Percentiles rank a stretch among this genome's conserved stretches.
These are phyloP conservation scores for Phytopythium oedochilum DNA, from an alignment of 352 stramenopile genomes.

Conservation along the genomic window DNA sequence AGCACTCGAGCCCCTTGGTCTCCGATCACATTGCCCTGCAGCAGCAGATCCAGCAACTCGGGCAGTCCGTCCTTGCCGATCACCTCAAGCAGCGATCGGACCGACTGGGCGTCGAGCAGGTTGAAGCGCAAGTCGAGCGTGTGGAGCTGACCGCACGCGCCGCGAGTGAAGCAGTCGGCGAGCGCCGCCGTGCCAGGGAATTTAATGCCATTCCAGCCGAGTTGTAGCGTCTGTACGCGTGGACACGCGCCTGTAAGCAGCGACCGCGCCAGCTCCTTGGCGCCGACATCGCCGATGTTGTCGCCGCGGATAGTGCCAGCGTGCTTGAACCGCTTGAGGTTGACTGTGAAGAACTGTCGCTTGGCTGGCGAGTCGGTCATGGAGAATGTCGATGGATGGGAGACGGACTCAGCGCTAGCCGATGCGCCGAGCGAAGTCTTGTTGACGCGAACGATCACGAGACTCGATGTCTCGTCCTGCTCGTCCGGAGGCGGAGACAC, in stretches of 20 bases:
- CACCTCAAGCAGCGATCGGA: slow-evolving; percentile 30
- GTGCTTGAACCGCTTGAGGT: slow-evolving; percentile 74
- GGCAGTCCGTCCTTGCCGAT: slow-evolving; percentile 46
- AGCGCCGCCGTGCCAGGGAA: slow-evolving; percentile 44
- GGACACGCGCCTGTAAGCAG: slow-evolving; percentile 67
- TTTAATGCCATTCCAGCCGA: slow-evolving; percentile 72
- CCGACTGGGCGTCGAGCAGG: slow-evolving; percentile 37
- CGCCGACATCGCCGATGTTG: slow-evolving; percentile 45
- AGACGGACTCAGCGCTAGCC: not conserved
- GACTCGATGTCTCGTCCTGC: slow-evolving; percentile 51
- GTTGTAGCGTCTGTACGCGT: slow-evolving; percentile 40
- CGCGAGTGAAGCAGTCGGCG: slow-evolving; percentile 44
- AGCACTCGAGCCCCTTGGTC: slow-evolving; percentile 54
- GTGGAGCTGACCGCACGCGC: slow-evolving; percentile 45
- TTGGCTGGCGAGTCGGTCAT: slow-evolving; percentile 14
- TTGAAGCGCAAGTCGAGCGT: slow-evolving; percentile 66
- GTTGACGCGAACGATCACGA: slow-evolving; percentile 52
- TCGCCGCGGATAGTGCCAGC: slow-evolving; percentile 55
- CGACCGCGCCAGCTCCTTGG: slow-evolving; percentile 49
- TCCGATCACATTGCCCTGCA: slow-evolving; percentile 55
- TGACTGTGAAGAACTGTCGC: slow-evolving; percentile 61
- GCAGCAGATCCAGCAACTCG: slow-evolving; percentile 41
- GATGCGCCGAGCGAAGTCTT: not conserved
- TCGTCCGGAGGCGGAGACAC: slow-evolving; percentile 15
- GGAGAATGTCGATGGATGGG: not conserved